Evolutionary conservation across 768 basidiomycete species (phyloP).

Genomic region (Jaapia argillacea): DNA sequence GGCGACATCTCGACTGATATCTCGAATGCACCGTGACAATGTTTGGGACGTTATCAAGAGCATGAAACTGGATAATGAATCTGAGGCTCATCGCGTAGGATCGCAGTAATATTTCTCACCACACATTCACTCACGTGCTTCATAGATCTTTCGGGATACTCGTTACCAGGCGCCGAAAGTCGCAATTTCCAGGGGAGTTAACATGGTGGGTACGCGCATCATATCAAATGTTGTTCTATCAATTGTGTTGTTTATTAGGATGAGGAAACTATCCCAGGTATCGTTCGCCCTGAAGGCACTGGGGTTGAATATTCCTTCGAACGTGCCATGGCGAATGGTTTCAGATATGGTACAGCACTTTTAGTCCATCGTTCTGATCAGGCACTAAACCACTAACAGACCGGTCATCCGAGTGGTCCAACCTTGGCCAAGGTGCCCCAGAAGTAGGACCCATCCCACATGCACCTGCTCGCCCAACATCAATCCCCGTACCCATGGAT

Average conservation of each 20-base stretch:
- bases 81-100: slow-evolving; percentile 75
- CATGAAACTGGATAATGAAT: slow-evolving; percentile 69
- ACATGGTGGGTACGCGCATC: slow-evolving; percentile 38
- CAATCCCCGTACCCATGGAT: slow-evolving; percentile 60
- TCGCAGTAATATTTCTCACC: background rate
- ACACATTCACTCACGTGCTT: too few relatives aligned
- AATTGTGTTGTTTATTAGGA: slow-evolving; percentile 30
- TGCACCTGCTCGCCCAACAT: slow-evolving; percentile 54
- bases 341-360: slow-evolving; percentile 64
- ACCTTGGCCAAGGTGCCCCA: slow-evolving; percentile 85
- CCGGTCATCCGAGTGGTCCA: slow-evolving; percentile 84
- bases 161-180: slow-evolving; percentile 59
- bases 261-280: slow-evolving; percentile 88
- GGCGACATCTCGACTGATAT: too few relatives aligned
- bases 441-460: slow-evolving; percentile 80
- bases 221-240: too few relatives aligned
- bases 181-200: slow-evolving; percentile 59
- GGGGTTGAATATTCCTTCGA: slow-evolving; percentile 83
- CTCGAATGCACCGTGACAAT: too few relatives aligned
- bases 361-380: background rate
- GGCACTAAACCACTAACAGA: too few relatives aligned
- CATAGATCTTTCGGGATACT: slow-evolving; percentile 65
- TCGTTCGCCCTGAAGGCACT: slow-evolving; percentile 61
- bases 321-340: slow-evolving; percentile 92
- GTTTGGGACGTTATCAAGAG: slow-evolving; percentile 59